phyloP scores from a whole-genome alignment of 2,329 filamentous ascomycete genomes.

The Akanthomyces uredinophilus region DNA sequence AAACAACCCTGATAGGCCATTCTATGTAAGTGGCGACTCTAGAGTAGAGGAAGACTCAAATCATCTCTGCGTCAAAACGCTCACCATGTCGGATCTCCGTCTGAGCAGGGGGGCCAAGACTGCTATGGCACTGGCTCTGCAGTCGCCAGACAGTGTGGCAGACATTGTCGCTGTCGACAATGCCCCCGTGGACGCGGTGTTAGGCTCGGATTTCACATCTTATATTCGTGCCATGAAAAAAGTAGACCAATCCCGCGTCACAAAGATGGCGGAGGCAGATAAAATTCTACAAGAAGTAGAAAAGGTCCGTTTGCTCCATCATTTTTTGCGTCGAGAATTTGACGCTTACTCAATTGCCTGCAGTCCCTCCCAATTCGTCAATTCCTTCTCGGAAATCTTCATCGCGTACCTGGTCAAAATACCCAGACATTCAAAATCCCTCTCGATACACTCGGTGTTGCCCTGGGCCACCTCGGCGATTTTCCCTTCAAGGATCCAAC shows the following conservation, averaged over 20 bases:
- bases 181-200: constrained; percentile 73
- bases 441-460: constrained; percentile 60
- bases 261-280: constrained; percentile 72
- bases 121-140: constrained; percentile 80
- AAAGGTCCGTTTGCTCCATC: constrained; percentile 37
- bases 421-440: constrained; percentile 74
- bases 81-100: not conserved
- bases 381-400: constrained; percentile 84
- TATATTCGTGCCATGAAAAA: constrained; percentile 83
- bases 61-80: not conserved
- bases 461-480: constrained; percentile 72
- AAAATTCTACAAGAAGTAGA: constrained; percentile 72
- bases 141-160: constrained; percentile 59
- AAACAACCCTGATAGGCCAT: constrained; percentile 80
- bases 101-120: constrained; percentile 74
- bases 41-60: not conserved
- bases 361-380: constrained; percentile 73
- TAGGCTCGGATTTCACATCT: constrained; percentile 68
- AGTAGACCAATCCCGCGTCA: constrained; percentile 65
- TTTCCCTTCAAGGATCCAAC: constrained; percentile 79
- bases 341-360: constrained; percentile 5
- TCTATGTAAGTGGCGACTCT: constrained; percentile 62
- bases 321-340: not conserved
- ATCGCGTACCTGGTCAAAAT: constrained; percentile 47
- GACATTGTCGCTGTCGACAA: constrained; percentile 86